phyloP scores from a whole-genome alignment of 1,139 yeast genomes.

The Yamadazyma sp. region DNA sequence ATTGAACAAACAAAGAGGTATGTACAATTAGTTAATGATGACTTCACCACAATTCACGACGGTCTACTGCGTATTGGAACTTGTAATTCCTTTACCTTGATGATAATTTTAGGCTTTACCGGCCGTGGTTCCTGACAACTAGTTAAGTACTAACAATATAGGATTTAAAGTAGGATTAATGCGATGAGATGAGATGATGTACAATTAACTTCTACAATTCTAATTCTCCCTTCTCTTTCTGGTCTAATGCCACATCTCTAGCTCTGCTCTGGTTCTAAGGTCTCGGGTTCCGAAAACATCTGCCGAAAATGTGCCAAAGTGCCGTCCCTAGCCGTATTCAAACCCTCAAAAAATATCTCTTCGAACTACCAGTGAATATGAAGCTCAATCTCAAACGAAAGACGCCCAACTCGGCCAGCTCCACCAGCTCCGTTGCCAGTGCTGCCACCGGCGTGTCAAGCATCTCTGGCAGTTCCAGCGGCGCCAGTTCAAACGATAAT shows the following conservation, averaged over 20 bases:
- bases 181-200: neutral
- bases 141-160: slow-evolving; percentile 5
- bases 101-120: slow-evolving; percentile 93
- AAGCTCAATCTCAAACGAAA: neutral
- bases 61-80: slow-evolving; percentile 95
- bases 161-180: neutral
- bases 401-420: too few relatives aligned
- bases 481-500: neutral
- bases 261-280: too few relatives aligned
- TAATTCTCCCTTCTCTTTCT: too few relatives aligned
- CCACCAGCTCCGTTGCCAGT: neutral
- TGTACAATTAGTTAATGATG: slow-evolving; percentile 69
- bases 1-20: slow-evolving; percentile 4
- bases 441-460: too few relatives aligned
- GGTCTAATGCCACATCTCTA: too few relatives aligned
- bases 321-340: too few relatives aligned
- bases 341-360: too few relatives aligned
- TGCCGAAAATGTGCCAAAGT: too few relatives aligned
- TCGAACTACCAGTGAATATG: neutral
- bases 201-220: neutral
- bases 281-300: too few relatives aligned
- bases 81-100: slow-evolving; percentile 80
- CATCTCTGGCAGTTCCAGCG: neutral
- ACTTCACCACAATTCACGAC: slow-evolving; percentile 94
- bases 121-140: slow-evolving; percentile 85